Base-by-base conservation (phyloP, 2,329 filamentous ascomycete genomes). In the Penicillium sp. region DNA sequence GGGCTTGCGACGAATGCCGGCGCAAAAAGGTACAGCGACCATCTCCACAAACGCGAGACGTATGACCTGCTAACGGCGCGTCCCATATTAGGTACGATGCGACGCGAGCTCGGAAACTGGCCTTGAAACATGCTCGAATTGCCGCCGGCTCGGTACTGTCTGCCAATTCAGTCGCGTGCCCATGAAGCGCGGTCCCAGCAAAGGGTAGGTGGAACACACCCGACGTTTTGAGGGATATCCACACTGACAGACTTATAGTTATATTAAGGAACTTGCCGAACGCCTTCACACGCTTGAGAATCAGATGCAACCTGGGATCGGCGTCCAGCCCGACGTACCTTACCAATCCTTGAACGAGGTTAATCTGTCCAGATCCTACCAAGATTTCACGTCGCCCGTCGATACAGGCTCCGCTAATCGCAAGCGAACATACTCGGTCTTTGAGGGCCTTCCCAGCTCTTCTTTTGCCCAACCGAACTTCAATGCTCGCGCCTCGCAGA, bases 211-310 rank as follows among this genome's bases (percentile, higher is more conserved):
- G 23, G 9, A 43, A 45, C 35, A 42, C 32, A 16, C 34, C 48
- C 46, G 22, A 28, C 16, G 5, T 6, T 10, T 6, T 23, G 22
- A 42, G 16, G 10, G 42, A 13, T n/a, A 3, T 10, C 20, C 28
- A 4, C 2, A 49, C 60, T 64, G 37, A 64, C 52, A 46, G 38
- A 38, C 14, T 39, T 23, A 42, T 59, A 87, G 84, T 13, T 95
- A 95, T 60, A 95, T 95, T 66, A 95, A 94, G 65, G 89, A 95
- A 66, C 78, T 95, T 18, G 88, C 89, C 20, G 89, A 95, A 63
- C 78, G 89, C 22, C 82, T 95, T 49, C 83, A 90, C 59, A 84
- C 80, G 35, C 84, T 95, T 37, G 89, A 95, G 64, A 86, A 84
- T 55, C 86, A 88, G 62, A 81, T 93, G 47, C 69, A 74, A 44